phyloP scores from a whole-genome alignment of 2,329 filamentous ascomycete genomes.

The Sodiomyces alkalinus region DNA sequence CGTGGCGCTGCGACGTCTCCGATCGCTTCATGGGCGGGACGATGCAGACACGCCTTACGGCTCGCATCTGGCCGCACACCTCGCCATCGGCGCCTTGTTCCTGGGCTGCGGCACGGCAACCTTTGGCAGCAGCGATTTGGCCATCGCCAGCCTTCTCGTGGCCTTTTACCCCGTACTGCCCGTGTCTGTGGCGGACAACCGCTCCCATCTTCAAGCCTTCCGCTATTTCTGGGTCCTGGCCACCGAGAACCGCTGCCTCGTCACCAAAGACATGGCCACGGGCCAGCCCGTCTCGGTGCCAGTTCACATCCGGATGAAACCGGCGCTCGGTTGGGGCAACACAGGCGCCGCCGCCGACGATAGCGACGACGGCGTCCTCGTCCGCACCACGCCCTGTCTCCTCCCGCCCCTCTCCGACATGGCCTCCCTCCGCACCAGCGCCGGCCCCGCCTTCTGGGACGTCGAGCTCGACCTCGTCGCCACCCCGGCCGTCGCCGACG shows the following conservation, averaged over 20 bases:
- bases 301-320: conserved; percentile 46
- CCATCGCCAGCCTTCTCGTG: conserved; percentile 71
- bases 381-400: conserved; percentile 41
- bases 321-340: too few species aligned
- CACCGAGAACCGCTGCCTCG: conserved; percentile 74
- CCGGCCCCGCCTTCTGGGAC: conserved; percentile 61
- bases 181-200: conserved; percentile 78
- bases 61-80: conserved; percentile 81
- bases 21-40: conserved; percentile 75
- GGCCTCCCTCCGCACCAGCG: conserved; percentile 40
- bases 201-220: conserved; percentile 88
- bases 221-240: conserved; percentile 95
- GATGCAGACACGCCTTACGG: conserved; percentile 79
- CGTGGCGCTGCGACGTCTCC: conserved; percentile 66
- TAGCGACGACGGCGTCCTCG: conserved; percentile 14
- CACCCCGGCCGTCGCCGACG: conserved; percentile 43
- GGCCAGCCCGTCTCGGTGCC: conserved; percentile 63
- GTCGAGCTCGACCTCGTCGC: conserved; percentile 58
- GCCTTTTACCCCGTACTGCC: conserved; percentile 94
- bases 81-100: conserved; percentile 83
- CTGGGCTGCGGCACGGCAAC: conserved; percentile 86
- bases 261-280: conserved; percentile 76
- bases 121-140: conserved; percentile 75
- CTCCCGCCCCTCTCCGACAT: conserved; percentile 52
- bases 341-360: too few species aligned